Base-by-base conservation (phyloP, 2,329 filamentous ascomycete genomes). In the Colletotrichum somersetense region DNA sequence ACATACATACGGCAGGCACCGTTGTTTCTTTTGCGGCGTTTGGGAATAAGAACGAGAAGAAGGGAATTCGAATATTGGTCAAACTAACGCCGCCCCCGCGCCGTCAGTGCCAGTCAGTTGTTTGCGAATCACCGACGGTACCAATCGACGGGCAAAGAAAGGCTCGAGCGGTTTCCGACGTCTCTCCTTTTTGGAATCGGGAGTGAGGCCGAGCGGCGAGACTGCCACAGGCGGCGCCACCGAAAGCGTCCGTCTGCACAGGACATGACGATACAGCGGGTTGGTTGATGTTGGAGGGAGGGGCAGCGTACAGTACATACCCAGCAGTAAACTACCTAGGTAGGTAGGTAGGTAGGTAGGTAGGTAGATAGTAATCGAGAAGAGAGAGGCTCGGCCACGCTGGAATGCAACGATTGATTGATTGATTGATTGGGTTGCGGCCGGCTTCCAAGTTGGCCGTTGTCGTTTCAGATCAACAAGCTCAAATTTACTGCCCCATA, bases 221-320 rank as follows among this genome's bases (percentile, higher is more conserved):
- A 23, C 55, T n/a, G 35, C 35, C 53, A 33, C 33, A 18, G 16
- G 16, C 26, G 30, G 18, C 44, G 44, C 44, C 46, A 14, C 50
- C 50, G 23, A 57, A 40, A 40, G 53, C 18, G 35, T 35, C 33
- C 10, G 33, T 56, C 58, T 16, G n/a, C 18, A 55, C 33, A 35
- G 64, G 59, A 53, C 23, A 48, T 66, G 59, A 72, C 69, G 66
- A 72, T 42, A 61, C 69, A 46, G 59, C 53, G 35, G 20, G 44
- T 44, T 44, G 58, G 42, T 14, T 33, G 40, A 1, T 42, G 16
- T 18, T 42, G 10, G 2, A 16, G 40, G 4, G 16, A 11, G 14
- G 35, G 35, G 35, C 30, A 30, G 30, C 26, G 26, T 30, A 30
- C 30, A 30, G 30, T 30, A 30, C 30, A 30, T 30, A 30, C 30